phyloP scores from a whole-genome alignment of 2,329 filamentous ascomycete species.

The Tympanopsis confertula region DNA sequence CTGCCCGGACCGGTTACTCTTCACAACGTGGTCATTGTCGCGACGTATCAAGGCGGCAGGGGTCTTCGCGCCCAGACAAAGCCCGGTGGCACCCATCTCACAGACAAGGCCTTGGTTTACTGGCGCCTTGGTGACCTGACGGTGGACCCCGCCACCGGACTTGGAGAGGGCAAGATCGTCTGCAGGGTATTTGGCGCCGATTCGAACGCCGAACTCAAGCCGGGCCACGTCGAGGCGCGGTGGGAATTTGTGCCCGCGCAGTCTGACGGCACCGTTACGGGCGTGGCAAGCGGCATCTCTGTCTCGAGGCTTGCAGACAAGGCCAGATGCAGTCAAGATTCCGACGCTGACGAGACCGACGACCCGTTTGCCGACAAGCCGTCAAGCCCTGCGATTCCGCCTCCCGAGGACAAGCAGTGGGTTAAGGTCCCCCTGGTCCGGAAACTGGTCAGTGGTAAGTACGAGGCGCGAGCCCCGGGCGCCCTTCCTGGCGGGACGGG shows the following conservation, averaged over 20 bases:
- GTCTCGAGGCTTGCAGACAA: slow-evolving; percentile 40
- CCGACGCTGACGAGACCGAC: slow-evolving; percentile 21
- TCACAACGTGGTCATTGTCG: slow-evolving; percentile 65
- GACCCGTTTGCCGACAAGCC: slow-evolving; percentile 63
- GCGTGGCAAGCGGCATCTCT: slow-evolving; percentile 52
- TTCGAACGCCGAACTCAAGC: slow-evolving; percentile 48
- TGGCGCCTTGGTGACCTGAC: slow-evolving; percentile 72
- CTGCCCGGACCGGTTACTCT: slow-evolving; percentile 39
- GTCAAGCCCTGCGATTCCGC: slow-evolving; percentile 7
- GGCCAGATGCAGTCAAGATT: slow-evolving; percentile 28
- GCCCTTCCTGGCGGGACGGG: too few relatives aligned
- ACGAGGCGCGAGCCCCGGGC: slow-evolving; percentile 37
- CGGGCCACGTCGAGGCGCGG: slow-evolving; percentile 69
- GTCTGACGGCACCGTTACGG: slow-evolving; percentile 29
- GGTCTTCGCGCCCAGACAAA: slow-evolving; percentile 64
- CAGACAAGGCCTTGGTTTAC: slow-evolving; percentile 66
- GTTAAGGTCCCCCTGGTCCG: slow-evolving; percentile 50
- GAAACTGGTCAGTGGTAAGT: slow-evolving; percentile 67
- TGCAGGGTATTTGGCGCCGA: slow-evolving; percentile 69
- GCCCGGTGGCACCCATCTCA: slow-evolving; percentile 66
- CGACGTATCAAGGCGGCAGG: slow-evolving; percentile 56
- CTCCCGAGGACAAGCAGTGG: slow-evolving; percentile 37
- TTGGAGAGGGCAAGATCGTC: slow-evolving; percentile 60
- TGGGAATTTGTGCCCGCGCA: slow-evolving; percentile 50
- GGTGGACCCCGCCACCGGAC: slow-evolving; percentile 43